Evolutionary conservation across 2,329 filamentous ascomycete genomes (phyloP), one percentile per base, ranked within the genome.

Genomic region (Juglanconis oblonga): DNA sequence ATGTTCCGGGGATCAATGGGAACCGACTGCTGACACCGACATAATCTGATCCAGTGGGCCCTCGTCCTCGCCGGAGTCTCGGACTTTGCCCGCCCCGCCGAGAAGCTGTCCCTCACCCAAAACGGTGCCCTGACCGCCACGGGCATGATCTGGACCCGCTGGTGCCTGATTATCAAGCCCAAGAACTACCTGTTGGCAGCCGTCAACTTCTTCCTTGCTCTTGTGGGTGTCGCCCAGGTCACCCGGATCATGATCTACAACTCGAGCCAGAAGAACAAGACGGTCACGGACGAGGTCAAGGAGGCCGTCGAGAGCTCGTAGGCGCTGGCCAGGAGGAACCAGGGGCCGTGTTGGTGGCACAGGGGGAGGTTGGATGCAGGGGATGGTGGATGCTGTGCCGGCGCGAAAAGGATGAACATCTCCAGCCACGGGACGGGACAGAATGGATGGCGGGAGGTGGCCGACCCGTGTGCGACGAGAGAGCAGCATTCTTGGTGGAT

Each of bases 121-220:
- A 99, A 98, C 80, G 81, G 82, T 54, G 94, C 95, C 62, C 85
- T 99, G 68, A 95, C 91, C 72, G 87, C 87, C 69, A 99, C 95
- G 9, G 95, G 95, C 67, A 78, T 90, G 66, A 99, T 99, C 83
- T 99, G 95, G 95, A 99, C 95, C 50, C 87, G 95, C 67, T 99
- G 95, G 95, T 99, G 95, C 83, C 83, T 98, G 73, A 90, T 99
- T 76, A 99, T 99, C 79, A 92, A 87, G 77, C 95, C 95, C 60
- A 87, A 87, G 77, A 99, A 99, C 82, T 79, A 92, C 71, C 89
- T 97, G 88, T 87, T 99, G 62, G 95, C 95, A 63, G 87, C 92
- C 58, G 95, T 98, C 73, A 99, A 99, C 86, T 97, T 97, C 85
- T 96, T 97, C 84, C 89, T 99, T 69, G 94, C 90, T 70, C 79